Evolutionary conservation across 2,329 filamentous ascomycete genomes (phyloP), one percentile per base, ranked within the genome.

Genomic region (Alternaria angustiovoidea): DNA sequence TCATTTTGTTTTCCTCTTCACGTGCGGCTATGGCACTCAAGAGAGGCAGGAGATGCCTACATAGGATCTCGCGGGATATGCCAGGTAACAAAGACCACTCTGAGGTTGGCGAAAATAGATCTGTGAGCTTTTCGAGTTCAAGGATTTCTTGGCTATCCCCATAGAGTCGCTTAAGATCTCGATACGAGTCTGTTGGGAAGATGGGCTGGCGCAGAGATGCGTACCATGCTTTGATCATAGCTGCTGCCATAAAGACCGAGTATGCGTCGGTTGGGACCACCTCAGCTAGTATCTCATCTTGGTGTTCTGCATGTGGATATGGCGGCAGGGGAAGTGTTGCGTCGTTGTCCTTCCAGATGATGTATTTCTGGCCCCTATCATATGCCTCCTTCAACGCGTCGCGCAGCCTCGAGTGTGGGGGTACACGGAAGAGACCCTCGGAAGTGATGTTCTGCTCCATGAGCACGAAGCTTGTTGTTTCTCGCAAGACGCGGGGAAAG

Each of bases 191-290:
- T 30, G 79, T 77, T 0, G 84, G 82, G 57, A 87, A 83, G 54
- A 87, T 78, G 3, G 85, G 84, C 54, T 83, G 78, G 22, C 81
- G 80, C 9, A 87, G 74, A 41, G 83, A 81, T 26, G 84, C 77
- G 62, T 87, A 87, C 83, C 85, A 87, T 8, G 81, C 72, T 69
- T 87, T 87, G 74, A 86, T 83, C 44, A 87, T 66, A 7, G 80
- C 82, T 9, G 84, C 83, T 4, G 84, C 84, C 59, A 84, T 79
- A 64, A 83, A 83, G 2, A 85, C 82, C 2, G 82, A 81, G 68
- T 86, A 87, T 6, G 84, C 81, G 64, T 86, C 83, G 52, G 77
- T 78, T 5, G 79, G 74, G 32, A 83, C 80, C 5, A 85, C 71
- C 57, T 85, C 81, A 24, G 78, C 76, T 4, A 85, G 70, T 26